Evolutionary conservation across 768 basidiomycete species (phyloP), one percentile per base, ranked within the genome.

Genomic region (Pisolithus sp.): DNA sequence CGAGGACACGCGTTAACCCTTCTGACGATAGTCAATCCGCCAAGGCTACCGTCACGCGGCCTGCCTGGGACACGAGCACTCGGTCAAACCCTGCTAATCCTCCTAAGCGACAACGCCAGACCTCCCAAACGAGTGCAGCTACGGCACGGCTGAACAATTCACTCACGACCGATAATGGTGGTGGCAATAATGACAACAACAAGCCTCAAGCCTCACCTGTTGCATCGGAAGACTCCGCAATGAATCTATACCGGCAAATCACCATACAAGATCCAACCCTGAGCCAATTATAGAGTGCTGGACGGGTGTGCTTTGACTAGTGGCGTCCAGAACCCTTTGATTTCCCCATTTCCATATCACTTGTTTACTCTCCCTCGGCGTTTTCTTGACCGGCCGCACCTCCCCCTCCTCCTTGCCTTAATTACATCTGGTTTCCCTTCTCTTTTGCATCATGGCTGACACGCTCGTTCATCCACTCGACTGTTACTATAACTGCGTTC

Each of bases 241-340:
- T 92, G 56, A 88, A 85, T 57, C 68, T 92, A 64, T 89, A 90
- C 73, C 83, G 86, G 55, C 85, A 88, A 68, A 80, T 91, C 67
- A 75, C 90, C 62, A 83, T 81, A 48, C 80, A 87, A 56, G 85
- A 90, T 62, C 83, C 82, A 39, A 80, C 83, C 55, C 71, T 90
- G 65, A 78, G 77, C 59, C 68, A 69, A 52, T 64, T 49, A 38
- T 37, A 53, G 65, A 53, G 36, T 56, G 50, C 42, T 34, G 40
- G 47, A 47, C 24, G 17, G 49, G 56, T 46, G 18, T 41, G 50
- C 23, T 48, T 48, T 55, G 48, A 26, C 42, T 49, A 42, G 34
- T 51, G 46, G 38, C 51, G 41, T 36, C 56, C 62, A 62, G 60
- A 64, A 21, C 38, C 34, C 48, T 51, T 46, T 55, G 49, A 49